Conservation (phyloP, 2,329 filamentous ascomycete species). For the Domatiomyces catenatus region DNA sequence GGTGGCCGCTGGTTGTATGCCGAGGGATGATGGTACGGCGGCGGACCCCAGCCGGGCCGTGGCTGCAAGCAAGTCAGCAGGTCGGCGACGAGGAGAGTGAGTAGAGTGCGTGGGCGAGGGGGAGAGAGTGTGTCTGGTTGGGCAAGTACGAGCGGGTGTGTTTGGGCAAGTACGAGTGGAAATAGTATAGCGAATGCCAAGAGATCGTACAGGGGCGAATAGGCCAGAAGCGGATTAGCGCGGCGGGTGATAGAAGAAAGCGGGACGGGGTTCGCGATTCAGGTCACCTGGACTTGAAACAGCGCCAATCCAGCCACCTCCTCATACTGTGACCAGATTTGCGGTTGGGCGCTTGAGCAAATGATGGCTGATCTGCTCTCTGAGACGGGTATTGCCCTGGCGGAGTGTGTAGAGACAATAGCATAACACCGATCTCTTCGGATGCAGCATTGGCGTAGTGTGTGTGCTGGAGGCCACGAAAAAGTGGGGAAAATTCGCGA, state of each 20-base stretch:
- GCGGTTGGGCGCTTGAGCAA: neutral
- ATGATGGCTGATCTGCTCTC: neutral
- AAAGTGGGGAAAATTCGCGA: neutral
- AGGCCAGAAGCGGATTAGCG: neutral
- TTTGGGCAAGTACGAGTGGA: too few relatives aligned
- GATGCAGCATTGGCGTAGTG: too few relatives aligned
- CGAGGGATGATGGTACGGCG: neutral
- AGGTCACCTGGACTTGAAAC: neutral
- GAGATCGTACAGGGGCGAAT: neutral
- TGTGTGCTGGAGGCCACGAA: neutral
- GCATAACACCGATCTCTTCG: neutral
- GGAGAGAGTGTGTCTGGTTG: too few relatives aligned
- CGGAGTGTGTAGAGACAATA: neutral
- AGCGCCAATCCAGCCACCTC: neutral
- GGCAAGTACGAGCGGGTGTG: too few relatives aligned
- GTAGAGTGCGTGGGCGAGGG: too few relatives aligned
- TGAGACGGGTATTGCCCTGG: neutral
- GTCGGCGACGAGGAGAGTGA: too few relatives aligned
- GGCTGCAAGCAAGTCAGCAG: neutral
- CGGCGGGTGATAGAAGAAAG: neutral
- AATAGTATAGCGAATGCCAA: neutral
- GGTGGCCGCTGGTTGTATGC: neutral
- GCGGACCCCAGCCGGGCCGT: neutral
- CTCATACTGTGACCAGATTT: neutral
- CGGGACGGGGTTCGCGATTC: neutral